A percentile compares a stretch with the other conserved stretches of the same genome.
Evolutionary conservation across 2,329 filamentous ascomycete genomes (phyloP).

Genomic region (Chlorencoelia australis): DNA sequence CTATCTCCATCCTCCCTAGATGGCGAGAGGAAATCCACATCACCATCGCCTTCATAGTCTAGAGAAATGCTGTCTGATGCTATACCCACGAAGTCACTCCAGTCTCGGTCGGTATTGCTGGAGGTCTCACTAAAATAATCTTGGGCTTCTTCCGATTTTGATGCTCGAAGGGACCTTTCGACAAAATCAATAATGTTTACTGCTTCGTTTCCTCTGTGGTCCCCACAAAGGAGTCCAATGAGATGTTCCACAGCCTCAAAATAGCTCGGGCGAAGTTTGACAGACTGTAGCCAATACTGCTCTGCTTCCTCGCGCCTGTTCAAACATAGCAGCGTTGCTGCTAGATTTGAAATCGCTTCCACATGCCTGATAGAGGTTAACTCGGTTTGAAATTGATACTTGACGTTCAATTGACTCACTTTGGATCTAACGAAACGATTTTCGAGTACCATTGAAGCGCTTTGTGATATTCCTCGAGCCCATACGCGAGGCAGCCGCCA

Average conservation of each 20-base stretch:
- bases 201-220: slow-evolving; percentile 72
- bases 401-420: slow-evolving; percentile 31
- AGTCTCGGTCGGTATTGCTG: slow-evolving; percentile 35
- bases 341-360: slow-evolving; percentile 88
- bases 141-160: slow-evolving; percentile 36
- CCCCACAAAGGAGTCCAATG: slow-evolving; percentile 74
- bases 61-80: slow-evolving; percentile 21
- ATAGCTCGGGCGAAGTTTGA: slow-evolving; percentile 74
- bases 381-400: neutral
- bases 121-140: slow-evolving; percentile 51
- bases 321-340: slow-evolving; percentile 77
- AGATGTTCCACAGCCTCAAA: slow-evolving; percentile 94
- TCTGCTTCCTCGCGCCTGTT: slow-evolving; percentile 77
- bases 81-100: slow-evolving; percentile 15
- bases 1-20: slow-evolving; percentile 13
- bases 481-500: slow-evolving; percentile 86
- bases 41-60: slow-evolving; percentile 23
- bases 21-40: slow-evolving; percentile 13
- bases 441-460: slow-evolving; percentile 66
- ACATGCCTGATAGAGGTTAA: slow-evolving; percentile 45
- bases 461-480: slow-evolving; percentile 72
- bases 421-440: slow-evolving; percentile 44
- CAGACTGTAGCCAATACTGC: slow-evolving; percentile 73
- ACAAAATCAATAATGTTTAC: slow-evolving; percentile 80
- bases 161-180: slow-evolving; percentile 57